Evolutionary conservation across 1,284 basidiomycete species (phyloP).

Genomic region (Pascua sp.): DNA sequence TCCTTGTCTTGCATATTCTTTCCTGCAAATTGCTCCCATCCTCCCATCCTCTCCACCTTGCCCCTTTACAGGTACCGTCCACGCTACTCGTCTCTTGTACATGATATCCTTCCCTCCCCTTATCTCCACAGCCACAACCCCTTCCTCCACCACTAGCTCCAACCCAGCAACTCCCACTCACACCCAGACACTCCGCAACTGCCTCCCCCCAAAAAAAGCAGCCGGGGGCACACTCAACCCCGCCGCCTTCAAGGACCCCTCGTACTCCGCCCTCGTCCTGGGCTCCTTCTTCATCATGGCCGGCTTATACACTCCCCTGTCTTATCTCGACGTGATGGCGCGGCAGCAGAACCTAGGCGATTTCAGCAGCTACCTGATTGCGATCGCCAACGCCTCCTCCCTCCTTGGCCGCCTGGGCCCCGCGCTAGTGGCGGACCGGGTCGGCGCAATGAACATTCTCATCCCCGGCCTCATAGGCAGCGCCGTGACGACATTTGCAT

Average conservation of each 20-base stretch:
- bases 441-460: constrained; percentile 22
- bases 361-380: constrained; percentile 20
- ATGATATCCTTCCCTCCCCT: too few relatives aligned
- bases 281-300: constrained; percentile 15
- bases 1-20: too few relatives aligned
- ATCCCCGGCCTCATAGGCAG: constrained; percentile 17
- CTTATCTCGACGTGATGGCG: constrained; percentile 20
- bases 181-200: constrained; percentile 8
- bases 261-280: constrained; percentile 11
- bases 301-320: constrained; percentile 21
- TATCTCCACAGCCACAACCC: too few relatives aligned
- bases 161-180: too few relatives aligned
- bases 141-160: too few relatives aligned
- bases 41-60: too few relatives aligned
- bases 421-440: constrained; percentile 17
- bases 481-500: constrained; percentile 24
- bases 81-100: too few relatives aligned
- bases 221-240: constrained; percentile 23
- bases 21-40: too few relatives aligned
- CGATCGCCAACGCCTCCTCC: constrained; percentile 22
- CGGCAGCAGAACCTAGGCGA: constrained; percentile 13
- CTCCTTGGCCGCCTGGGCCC: constrained; percentile 21
- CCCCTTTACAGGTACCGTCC: too few relatives aligned
- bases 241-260: constrained; percentile 13
- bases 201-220: constrained; percentile 22